Evolutionary conservation across 192 early-diverging fungal species (phyloP), one percentile per base, ranked within the genome.

Genomic region (Coemansia sp.): DNA sequence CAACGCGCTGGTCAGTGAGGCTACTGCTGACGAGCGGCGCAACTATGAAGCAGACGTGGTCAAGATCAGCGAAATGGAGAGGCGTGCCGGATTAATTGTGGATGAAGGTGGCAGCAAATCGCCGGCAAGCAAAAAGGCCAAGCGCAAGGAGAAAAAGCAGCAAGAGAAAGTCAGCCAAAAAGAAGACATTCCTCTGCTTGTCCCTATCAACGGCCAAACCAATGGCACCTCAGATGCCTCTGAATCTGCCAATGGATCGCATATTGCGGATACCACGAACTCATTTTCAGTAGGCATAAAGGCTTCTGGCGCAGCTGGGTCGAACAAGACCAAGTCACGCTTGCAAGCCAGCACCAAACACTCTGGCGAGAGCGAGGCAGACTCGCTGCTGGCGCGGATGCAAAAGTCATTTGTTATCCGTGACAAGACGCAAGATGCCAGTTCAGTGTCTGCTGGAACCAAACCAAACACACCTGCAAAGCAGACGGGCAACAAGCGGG

Each of bases 41-140:
- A 57, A 30, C 14, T 77, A 52, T 42, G 62, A 66, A 43, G 41
- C 62, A 14, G 73, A 77, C n/a, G 40, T 70, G 50, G 63, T 28
- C 54, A 69, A 63, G 59, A 62, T 70, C 35, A 67, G 56, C 46
- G 67, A 65, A 28, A 65, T 70, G 67, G 63, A 70, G 21, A 61
- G 59, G 67, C 62, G 56, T 9, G 63, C 63, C 6, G 68, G 63
- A 2, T 6, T 69, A 16, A 55, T 40, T 5, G 40, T 26, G 6
- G 49, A 33, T 16, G 65, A 43, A 11, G 66, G 65, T 2, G 38
- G 19, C 56, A 46, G 36, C 35, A 40, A 21, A 13, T 44, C 45
- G 47, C 40, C 57, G 1, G 33, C 26, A 6, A 77, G 61, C 20
- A 65, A 69, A 8, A 74, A 74, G 53, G 56, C 50, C 8, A 55